Evolutionary conservation across 2,329 filamentous ascomycete species (phyloP), one percentile per base, ranked within the genome.

Genomic region (Aphanocladium album): DNA sequence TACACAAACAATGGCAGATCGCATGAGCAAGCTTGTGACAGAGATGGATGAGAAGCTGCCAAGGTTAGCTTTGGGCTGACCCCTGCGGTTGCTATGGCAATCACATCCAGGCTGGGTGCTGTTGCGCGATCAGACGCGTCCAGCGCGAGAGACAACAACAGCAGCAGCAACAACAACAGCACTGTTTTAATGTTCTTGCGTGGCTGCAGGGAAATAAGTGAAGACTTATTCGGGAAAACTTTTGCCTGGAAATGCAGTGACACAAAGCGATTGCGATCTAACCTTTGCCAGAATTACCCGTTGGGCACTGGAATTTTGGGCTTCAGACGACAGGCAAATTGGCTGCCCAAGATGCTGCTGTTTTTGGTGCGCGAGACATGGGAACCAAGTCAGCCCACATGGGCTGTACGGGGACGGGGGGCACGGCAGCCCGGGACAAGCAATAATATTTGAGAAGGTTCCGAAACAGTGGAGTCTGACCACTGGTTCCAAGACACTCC

Each of bases 51-150:
- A 4, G 11, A 43, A 54, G 35, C 51, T 35, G 39, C n/a, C 25
- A 39, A 23, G 37, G 2, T 43, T 39, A n/a, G 51, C 23, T 54
- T 19, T 27, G 17, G 35, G n/a, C 41, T 37, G 25, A 37, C 47
- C 47, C 47, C 45, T 59, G 39, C 16, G 3, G 60, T 61, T 57
- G 60, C 46, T 37, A 46, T 52, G 41, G 60, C 46, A 57, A 61
- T 53, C 11, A 23, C 16, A 27, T 11, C 19, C 41, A 39, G 19
- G 21, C 45, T 39, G 21, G 33, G 17, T 52, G n/a, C 8, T 2
- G 41, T 35, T 47, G 57, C 37, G 57, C 50, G 57, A 41, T 54
- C 50, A 54, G 50, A 54, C 50, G 57, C 57, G 57, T 60, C 57
- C 27, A 39, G 14, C 25, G n/a, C 11, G 23, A n/a, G 43, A 23